Conservation (phyloP, 2,329 filamentous ascomycete species). For the Aspergillus piperis region DNA sequence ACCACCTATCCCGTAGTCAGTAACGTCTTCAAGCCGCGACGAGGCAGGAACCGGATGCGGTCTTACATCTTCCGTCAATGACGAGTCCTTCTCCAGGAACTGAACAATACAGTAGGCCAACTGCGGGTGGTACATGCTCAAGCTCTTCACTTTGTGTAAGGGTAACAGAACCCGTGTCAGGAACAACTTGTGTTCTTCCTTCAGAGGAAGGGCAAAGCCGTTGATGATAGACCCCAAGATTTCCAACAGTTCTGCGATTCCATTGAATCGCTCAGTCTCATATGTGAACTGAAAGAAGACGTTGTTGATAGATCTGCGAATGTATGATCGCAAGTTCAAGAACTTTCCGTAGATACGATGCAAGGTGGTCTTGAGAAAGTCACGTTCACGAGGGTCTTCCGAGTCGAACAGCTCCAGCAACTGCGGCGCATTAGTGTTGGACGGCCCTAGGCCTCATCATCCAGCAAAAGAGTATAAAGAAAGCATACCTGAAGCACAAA, state of each 20-base stretch:
- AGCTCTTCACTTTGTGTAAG: slow-evolving; percentile 95
- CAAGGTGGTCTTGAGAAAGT: slow-evolving; percentile 96
- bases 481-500: slow-evolving; percentile 76
- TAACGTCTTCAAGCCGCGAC: slow-evolving; percentile 9
- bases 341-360: slow-evolving; percentile 99
- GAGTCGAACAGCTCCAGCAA: slow-evolving; percentile 98
- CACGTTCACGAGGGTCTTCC: slow-evolving; percentile 91
- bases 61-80: slow-evolving; percentile 88
- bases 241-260: slow-evolving; percentile 93
- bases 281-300: slow-evolving; percentile 99
- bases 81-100: slow-evolving; percentile 96
- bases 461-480: background rate
- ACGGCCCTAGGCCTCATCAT: background rate
- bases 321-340: slow-evolving; percentile 94
- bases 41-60: slow-evolving; percentile 9
- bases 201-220: slow-evolving; percentile 91
- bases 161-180: slow-evolving; percentile 89
- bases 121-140: slow-evolving; percentile 99
- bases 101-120: slow-evolving; percentile 98
- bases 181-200: slow-evolving; percentile 99
- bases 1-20: slow-evolving; percentile 65
- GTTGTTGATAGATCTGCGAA: slow-evolving; percentile 98
- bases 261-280: slow-evolving; percentile 97
- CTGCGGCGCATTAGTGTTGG: slow-evolving; percentile 42
- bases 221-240: slow-evolving; percentile 99